Percentiles rank a stretch among this genome's conserved stretches.
These are phyloP conservation scores for Tylopilus vinaceipallidus DNA, from an alignment of 768 basidiomycete species.

Conservation along the genomic window DNA sequence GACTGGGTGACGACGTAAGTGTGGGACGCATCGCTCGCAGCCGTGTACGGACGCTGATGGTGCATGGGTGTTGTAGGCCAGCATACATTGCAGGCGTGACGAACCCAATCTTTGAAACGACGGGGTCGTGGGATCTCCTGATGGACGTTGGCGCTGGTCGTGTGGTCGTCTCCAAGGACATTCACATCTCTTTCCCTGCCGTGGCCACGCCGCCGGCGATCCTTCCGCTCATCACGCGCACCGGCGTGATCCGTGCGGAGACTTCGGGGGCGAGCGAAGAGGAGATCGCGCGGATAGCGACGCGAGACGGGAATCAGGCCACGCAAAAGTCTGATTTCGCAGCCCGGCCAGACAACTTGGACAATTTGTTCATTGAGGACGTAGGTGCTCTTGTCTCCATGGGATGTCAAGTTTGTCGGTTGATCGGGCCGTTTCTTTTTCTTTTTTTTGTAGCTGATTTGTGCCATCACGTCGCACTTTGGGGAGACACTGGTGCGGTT, in stretches of 20 bases:
- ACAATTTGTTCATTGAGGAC: constrained; percentile 92
- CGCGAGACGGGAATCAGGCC: constrained; percentile 52
- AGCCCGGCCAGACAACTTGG: constrained; percentile 60
- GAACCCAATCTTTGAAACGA: constrained; percentile 92
- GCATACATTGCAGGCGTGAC: constrained; percentile 97
- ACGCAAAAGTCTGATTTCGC: constrained; percentile 50
- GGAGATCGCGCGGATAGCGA: constrained; percentile 56
- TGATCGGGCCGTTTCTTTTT: no score
- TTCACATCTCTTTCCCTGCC: constrained; percentile 56
- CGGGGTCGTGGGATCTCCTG: constrained; percentile 87
- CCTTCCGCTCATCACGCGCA: constrained; percentile 49
- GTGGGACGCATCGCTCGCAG: neutral
- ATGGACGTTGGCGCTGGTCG: constrained; percentile 87
- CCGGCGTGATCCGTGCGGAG: constrained; percentile 66
- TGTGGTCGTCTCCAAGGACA: constrained; percentile 86
- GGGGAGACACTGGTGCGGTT: constrained; percentile 87
- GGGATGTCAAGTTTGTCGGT: neutral
- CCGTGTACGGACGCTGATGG: constrained; percentile 2
- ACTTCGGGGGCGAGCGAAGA: constrained; percentile 63
- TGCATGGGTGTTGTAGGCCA: constrained; percentile 46
- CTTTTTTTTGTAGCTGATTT: constrained; percentile 50
- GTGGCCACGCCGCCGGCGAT: constrained; percentile 39
- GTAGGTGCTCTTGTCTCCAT: constrained; percentile 43
- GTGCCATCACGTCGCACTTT: constrained; percentile 88
- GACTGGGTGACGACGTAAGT: constrained; percentile 88